Conservation (phyloP, 805 yeast genomes). For the Priceomyces haplophilus region DNA sequence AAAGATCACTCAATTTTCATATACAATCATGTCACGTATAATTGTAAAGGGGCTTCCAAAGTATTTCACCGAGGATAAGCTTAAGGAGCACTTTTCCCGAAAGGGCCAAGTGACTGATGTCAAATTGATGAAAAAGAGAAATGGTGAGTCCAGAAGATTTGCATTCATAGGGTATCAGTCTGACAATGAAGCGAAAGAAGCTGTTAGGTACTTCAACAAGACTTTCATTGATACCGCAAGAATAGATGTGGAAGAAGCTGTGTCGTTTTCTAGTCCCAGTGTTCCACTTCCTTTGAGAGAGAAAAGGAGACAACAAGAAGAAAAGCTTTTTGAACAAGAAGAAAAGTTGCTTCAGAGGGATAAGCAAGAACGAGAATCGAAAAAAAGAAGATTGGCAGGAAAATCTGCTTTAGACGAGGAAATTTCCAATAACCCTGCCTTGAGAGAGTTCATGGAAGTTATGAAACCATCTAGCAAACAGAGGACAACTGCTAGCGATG, state of each 20-base stretch:
- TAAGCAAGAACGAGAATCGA: conserved; percentile 29
- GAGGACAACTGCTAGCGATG: conserved; percentile 74
- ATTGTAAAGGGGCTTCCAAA: conserved; percentile 88
- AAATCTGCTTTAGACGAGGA: conserved; percentile 52
- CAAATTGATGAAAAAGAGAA: conserved; percentile 72
- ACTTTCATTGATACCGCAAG: conserved; percentile 81
- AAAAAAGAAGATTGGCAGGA: conserved; percentile 31
- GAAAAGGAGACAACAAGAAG: conserved; percentile 46
- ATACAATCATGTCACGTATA: conserved; percentile 65
- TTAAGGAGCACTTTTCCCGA: conserved; percentile 60
- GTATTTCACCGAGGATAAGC: conserved; percentile 69
- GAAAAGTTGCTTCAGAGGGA: conserved; percentile 35
- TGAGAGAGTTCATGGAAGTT: conserved; percentile 77
- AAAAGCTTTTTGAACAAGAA: conserved; percentile 38
- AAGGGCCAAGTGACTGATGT: conserved; percentile 81
- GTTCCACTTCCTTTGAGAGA: conserved; percentile 61
- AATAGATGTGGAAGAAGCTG: conserved; percentile 78
- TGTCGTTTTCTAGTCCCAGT: conserved; percentile 77
- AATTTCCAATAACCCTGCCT: conserved; percentile 60
- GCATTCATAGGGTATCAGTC: conserved; percentile 87
- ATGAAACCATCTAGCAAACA: conserved; percentile 73
- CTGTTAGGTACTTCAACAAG: conserved; percentile 70
- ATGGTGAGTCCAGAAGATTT: conserved; percentile 87
- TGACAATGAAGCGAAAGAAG: conserved; percentile 70
- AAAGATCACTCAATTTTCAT: neutral